phyloP scores from a whole-genome alignment of 192 early-diverging fungal species.

The Spizellomyces sp. region DNA sequence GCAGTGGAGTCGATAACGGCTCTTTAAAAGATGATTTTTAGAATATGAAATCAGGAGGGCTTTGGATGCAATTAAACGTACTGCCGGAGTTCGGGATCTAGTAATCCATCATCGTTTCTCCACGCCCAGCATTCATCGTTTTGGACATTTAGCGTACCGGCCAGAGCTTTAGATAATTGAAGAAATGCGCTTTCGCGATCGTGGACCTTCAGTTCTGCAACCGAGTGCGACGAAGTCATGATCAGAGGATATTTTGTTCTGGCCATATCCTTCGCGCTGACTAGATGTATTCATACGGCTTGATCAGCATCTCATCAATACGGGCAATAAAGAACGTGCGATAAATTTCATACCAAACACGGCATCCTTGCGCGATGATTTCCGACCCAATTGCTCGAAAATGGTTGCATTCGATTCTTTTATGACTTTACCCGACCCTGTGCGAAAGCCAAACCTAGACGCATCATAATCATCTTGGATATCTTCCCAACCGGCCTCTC shows the following conservation, averaged over 20 bases:
- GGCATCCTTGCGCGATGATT: background rate
- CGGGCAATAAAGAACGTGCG: background rate
- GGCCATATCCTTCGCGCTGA: constrained; percentile 13
- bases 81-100: background rate
- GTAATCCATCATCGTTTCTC: background rate
- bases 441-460: background rate
- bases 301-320: background rate
- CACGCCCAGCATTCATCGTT: background rate
- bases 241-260: constrained; percentile 9
- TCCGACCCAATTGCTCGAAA: background rate
- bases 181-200: constrained; percentile 17
- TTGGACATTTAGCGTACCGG: background rate
- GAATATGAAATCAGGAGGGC: background rate
- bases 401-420: background rate
- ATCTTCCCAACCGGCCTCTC: background rate
- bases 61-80: background rate
- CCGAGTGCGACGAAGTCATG: background rate
- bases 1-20: background rate
- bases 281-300: background rate
- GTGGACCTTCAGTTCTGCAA: constrained; percentile 1
- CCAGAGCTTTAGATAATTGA: background rate
- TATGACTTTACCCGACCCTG: too few relatives aligned
- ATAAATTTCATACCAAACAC: background rate
- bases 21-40: background rate
- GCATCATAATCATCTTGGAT: background rate